Conservation (phyloP, 1,284 basidiomycete species). For the Puccinia polysora region DNA sequence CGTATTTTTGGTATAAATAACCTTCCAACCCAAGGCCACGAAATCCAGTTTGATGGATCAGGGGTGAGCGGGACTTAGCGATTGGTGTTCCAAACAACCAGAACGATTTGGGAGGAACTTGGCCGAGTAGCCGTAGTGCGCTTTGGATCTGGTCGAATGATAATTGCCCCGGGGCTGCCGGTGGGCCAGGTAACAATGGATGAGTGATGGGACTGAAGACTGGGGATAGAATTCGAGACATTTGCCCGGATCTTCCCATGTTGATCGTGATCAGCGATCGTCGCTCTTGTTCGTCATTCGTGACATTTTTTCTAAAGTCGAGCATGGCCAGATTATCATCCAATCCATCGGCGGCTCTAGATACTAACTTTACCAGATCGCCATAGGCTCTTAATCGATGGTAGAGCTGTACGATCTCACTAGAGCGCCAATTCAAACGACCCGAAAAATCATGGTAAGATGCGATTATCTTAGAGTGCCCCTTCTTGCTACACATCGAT, state of each 20-base stretch:
- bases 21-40: constrained; percentile 69
- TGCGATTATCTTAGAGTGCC: constrained; percentile 73
- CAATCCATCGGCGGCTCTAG: constrained; percentile 65
- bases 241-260: constrained; percentile 81
- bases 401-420: constrained; percentile 61
- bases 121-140: constrained; percentile 73
- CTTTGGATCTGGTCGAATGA: constrained; percentile 78
- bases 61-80: constrained; percentile 81
- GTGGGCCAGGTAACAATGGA: constrained; percentile 66
- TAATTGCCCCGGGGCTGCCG: constrained; percentile 88
- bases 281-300: constrained; percentile 48
- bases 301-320: constrained; percentile 61
- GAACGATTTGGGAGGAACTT: constrained; percentile 67
- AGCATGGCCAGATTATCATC: constrained; percentile 77
- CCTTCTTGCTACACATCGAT: constrained; percentile 64
- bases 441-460: constrained; percentile 95
- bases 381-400: constrained; percentile 55
- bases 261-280: constrained; percentile 91
- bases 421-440: constrained; percentile 72
- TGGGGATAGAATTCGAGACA: constrained; percentile 79
- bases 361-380: constrained; percentile 88
- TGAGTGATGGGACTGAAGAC: constrained; percentile 88
- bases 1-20: constrained; percentile 64
- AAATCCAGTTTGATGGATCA: constrained; percentile 87
- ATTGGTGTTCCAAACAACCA: constrained; percentile 88